A percentile compares a stretch with the other conserved stretches of the same genome.
These are phyloP conservation scores for Gleditsia sinensis DNA, from an alignment of 306 rosid species.

Conservation along the genomic window DNA sequence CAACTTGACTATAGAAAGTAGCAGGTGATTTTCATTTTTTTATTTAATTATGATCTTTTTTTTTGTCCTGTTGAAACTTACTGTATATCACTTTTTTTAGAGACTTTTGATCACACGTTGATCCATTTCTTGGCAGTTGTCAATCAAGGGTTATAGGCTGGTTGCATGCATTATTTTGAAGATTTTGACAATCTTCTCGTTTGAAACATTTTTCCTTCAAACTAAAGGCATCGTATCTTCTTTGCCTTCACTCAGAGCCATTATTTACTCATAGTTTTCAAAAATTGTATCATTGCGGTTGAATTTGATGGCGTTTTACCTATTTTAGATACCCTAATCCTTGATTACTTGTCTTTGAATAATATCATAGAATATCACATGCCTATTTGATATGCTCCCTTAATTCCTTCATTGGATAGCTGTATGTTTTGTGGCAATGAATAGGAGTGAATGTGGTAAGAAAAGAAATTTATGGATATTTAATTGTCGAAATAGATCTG, in stretches of 20 bases:
- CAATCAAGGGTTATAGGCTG: not conserved
- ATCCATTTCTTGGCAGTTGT: not conserved
- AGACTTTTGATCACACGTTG: not conserved
- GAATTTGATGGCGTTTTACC: not conserved
- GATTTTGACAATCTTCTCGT: not conserved
- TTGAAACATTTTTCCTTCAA: not conserved
- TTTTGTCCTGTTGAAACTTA: not conserved
- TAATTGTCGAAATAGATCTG: not conserved
- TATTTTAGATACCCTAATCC: not conserved
- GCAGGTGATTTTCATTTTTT: constrained; percentile 52
- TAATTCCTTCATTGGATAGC: not conserved
- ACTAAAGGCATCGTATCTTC: not conserved
- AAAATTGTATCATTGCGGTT: not conserved
- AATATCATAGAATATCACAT: not conserved
- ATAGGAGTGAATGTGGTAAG: not conserved
- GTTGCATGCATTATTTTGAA: not conserved
- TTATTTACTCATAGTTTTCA: not conserved
- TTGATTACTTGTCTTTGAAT: not conserved
- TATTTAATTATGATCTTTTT: not conserved
- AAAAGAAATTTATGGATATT: not conserved
- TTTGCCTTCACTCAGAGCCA: not conserved
- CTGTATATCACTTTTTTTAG: not conserved
- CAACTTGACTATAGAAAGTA: constrained; percentile 59
- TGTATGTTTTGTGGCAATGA: not conserved
- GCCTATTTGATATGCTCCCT: not conserved